Conservation (phyloP, 2,329 filamentous ascomycete species). For the Fusarium pseudonygamai region DNA sequence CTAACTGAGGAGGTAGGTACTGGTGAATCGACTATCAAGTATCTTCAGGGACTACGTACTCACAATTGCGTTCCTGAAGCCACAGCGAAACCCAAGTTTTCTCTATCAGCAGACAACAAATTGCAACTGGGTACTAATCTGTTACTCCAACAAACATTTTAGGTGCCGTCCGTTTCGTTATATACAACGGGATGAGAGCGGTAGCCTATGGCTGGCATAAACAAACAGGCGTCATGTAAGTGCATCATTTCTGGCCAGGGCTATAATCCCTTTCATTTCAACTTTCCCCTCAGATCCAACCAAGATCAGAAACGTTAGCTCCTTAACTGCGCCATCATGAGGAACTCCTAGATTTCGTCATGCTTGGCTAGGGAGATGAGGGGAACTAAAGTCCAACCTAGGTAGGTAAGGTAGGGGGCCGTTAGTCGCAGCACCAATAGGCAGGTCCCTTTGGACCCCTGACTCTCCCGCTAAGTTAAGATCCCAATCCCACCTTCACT, state of each 20-base stretch:
- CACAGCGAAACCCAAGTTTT: background rate
- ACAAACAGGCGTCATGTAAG: slow-evolving; percentile 5
- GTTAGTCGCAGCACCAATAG: slow-evolving; percentile 14
- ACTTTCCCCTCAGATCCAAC: slow-evolving; percentile 12
- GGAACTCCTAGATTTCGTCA: slow-evolving; percentile 2
- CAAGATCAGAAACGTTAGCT: slow-evolving; percentile 14
- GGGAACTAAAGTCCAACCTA: slow-evolving; percentile 5
- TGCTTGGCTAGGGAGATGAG: slow-evolving; percentile 18
- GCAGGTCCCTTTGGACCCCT: slow-evolving; percentile 26
- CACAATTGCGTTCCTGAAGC: background rate
- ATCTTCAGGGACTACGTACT: background rate
- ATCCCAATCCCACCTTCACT: slow-evolving; percentile 31
- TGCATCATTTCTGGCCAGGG: slow-evolving; percentile 29
- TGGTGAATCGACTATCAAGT: background rate
- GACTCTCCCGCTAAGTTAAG: slow-evolving; percentile 27
- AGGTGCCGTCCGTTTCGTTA: background rate
- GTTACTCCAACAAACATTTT: background rate
- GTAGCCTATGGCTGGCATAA: background rate
- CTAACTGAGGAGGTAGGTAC: background rate
- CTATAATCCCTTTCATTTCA: slow-evolving; percentile 41
- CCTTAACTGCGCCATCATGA: slow-evolving; percentile 23
- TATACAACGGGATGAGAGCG: background rate
- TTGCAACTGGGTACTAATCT: background rate
- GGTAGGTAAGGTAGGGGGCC: slow-evolving; percentile 10
- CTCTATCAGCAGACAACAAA: background rate